Evolutionary conservation across 495 filamentous ascomycete genomes (phyloP).

Genomic region (Hypoxylon intermedium): DNA sequence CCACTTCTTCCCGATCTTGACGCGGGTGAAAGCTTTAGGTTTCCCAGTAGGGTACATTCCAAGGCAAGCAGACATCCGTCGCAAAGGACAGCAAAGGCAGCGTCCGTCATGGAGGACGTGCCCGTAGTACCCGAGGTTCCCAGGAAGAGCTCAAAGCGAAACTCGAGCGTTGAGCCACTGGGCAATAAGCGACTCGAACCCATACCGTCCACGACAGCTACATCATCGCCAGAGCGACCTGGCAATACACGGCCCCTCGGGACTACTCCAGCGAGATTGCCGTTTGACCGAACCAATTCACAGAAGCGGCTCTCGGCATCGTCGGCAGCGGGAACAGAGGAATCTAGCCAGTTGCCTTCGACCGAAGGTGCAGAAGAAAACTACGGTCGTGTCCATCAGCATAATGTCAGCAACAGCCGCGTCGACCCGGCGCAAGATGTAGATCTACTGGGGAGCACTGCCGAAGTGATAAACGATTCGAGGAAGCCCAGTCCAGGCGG

Average conservation of each 20-base stretch:
- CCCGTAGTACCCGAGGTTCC: conserved; percentile 58
- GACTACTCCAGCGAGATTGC: conserved; percentile 57
- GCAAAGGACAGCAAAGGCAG: conserved; percentile 36
- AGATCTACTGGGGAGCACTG: conserved; percentile 54
- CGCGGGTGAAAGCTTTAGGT: conserved; percentile 65
- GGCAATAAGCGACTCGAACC: conserved; percentile 23
- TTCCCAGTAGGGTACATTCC: conserved; percentile 69
- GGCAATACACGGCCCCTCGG: conserved; percentile 23
- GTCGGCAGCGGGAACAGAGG: conserved; percentile 56
- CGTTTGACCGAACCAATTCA: conserved; percentile 66
- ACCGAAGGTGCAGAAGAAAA: conserved; percentile 56
- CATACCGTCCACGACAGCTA: conserved; percentile 14
- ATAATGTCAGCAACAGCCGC: conserved; percentile 63
- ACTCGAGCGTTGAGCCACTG: conserved; percentile 43
- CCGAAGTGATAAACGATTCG: conserved; percentile 58
- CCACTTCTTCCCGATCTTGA: conserved; percentile 69
- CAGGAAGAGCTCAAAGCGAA: conserved; percentile 68
- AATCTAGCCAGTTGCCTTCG: conserved; percentile 46
- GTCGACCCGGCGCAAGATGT: conserved; percentile 57
- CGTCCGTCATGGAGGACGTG: conserved; percentile 24
- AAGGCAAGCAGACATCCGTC: conserved; percentile 56
- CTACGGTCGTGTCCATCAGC: conserved; percentile 77
- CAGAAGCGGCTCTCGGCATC: conserved; percentile 59
- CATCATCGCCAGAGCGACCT: conserved; percentile 24
- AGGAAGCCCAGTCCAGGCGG: conserved; percentile 30